Evolutionary conservation across 805 yeast genomes (phyloP).

Genomic region (Metschnikowia orientalis): DNA sequence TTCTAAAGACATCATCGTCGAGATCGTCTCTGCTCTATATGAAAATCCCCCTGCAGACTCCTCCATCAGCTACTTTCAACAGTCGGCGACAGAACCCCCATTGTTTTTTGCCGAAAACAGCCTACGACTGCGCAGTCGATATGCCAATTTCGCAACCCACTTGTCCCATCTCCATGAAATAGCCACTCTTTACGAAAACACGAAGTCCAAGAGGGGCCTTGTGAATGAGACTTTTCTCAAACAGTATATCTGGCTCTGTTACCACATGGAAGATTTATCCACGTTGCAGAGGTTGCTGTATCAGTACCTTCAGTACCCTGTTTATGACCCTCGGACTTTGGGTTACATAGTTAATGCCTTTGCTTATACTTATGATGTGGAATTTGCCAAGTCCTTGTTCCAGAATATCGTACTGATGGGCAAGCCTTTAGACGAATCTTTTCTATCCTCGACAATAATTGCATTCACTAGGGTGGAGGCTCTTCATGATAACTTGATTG

Average conservation of each 20-base stretch:
- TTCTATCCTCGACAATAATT: conserved; percentile 26
- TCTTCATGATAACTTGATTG: conserved; percentile 27
- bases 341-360: conserved; percentile 28
- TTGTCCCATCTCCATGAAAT: conserved; percentile 23
- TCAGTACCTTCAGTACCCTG: conserved; percentile 19
- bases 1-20: conserved; percentile 11
- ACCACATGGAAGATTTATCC: conserved; percentile 31
- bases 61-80: conserved; percentile 10
- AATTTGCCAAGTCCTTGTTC: conserved; percentile 25
- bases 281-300: conserved; percentile 21
- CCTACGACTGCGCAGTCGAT: conserved; percentile 10
- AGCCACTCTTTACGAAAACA: conserved; percentile 19
- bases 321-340: conserved; percentile 23
- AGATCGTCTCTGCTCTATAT: conserved; percentile 14
- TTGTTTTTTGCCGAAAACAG: conserved; percentile 8
- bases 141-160: conserved; percentile 12
- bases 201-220: conserved; percentile 2
- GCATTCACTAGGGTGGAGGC: conserved; percentile 26
- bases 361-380: conserved; percentile 32
- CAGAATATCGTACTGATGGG: conserved; percentile 21
- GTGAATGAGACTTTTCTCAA: conserved; percentile 19
- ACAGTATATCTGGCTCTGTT: conserved; percentile 31
- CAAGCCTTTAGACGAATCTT: conserved; percentile 20
- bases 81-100: conserved; percentile 14
- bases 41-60: conserved; percentile 13